Conservation (phyloP, 352 stramenopile genomes). For the Phytopythium oedochilum region DNA sequence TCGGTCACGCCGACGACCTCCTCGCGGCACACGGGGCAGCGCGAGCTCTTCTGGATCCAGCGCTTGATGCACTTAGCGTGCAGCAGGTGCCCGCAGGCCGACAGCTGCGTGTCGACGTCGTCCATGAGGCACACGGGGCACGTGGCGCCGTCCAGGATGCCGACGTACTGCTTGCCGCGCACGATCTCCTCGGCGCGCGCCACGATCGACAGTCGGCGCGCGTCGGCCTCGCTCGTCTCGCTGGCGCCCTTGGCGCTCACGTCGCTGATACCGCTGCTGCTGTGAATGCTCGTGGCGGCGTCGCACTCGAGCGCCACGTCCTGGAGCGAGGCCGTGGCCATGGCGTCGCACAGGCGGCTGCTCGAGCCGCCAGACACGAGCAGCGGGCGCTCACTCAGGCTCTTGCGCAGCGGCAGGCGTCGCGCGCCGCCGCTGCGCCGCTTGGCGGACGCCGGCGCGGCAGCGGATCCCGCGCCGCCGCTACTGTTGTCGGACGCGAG, state of each 20-base stretch:
- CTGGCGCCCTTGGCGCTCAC: background rate
- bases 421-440: constrained; percentile 22
- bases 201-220: constrained; percentile 38
- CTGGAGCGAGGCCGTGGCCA: constrained; percentile 13
- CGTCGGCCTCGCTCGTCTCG: constrained; percentile 8
- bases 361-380: constrained; percentile 27
- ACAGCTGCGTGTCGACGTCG: constrained; percentile 70
- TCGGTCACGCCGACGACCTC: constrained; percentile 50
- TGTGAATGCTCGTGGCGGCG: too few species aligned
- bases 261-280: background rate
- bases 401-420: constrained; percentile 28
- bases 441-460: constrained; percentile 14
- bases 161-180: constrained; percentile 50
- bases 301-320: constrained; percentile 8
- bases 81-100: constrained; percentile 55
- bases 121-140: constrained; percentile 69
- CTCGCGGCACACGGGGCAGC: constrained; percentile 63
- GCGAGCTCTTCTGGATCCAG: constrained; percentile 60
- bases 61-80: constrained; percentile 80
- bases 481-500: background rate
- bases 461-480: constrained; percentile 5
- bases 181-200: constrained; percentile 62
- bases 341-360: constrained; percentile 22
- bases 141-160: constrained; percentile 55
- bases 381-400: constrained; percentile 25